Base-by-base conservation (phyloP, 108 stramenopile species). In the Cyclostephanos tholiformis region DNA sequence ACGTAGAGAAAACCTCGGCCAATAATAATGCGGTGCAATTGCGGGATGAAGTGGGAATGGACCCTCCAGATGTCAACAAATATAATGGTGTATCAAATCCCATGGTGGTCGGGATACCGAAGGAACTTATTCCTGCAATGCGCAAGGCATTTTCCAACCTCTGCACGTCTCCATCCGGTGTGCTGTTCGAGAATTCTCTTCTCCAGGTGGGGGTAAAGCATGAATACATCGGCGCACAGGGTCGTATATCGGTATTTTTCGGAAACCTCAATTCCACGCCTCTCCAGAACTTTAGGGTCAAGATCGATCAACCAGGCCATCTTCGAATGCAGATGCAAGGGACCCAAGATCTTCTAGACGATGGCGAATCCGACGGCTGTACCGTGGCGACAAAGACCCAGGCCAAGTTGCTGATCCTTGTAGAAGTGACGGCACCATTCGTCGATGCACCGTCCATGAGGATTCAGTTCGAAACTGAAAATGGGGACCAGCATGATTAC, bases 381-480 rank as follows among this genome's bases (percentile, higher is more conserved):
- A 89, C 89, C 5, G 90, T 94, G 43, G 92, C 89, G 27, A 87
- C 84, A 10, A 78, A 88, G 82, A 95, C 91, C 7, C 94, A 94
- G 80, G 92, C 91, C 11, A 93, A 93, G 76, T 79, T 94, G 59
- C 75, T 93, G 36, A 69, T 97, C 9, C 43, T 92, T 35, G 91
- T 89, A 11, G 94, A 97, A 84, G 90, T 89, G 0, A 90, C 89
- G 39, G 91, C 91, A 17, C 96, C 96, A 5, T 97, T 95, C 71
- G 92, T 89, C 63, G 96, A 97, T 74, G 94, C 93, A 26, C 96
- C 94, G 17, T 91, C 89, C 5, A 89, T 97, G 89, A 84, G 88
- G 67, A 84, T 97, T 35, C 79, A 79, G 44, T 97, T 95, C 78
- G 88, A 89, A 49, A 94, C 91, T 2, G 89, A 88, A 66, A 86